Evolutionary conservation across 1,139 yeast species (phyloP).

Genomic region (Williopsis jadinii): DNA sequence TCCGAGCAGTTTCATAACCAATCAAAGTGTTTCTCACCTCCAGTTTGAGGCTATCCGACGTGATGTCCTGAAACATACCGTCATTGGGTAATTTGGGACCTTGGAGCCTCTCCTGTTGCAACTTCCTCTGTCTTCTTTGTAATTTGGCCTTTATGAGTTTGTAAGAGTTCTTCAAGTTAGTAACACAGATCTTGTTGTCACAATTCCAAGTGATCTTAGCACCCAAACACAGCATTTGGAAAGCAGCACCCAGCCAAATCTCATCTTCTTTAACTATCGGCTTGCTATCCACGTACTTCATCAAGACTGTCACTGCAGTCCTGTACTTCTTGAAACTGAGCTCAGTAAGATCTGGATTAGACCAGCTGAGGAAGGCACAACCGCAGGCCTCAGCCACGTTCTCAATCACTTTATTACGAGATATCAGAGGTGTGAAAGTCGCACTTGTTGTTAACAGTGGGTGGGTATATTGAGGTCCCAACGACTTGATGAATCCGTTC

Average conservation of each 20-base stretch:
- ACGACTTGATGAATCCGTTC: slow-evolving; percentile 29
- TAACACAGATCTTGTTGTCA: slow-evolving; percentile 25
- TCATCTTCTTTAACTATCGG: slow-evolving; percentile 1
- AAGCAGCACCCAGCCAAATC: slow-evolving; percentile 30
- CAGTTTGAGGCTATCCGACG: slow-evolving; percentile 10
- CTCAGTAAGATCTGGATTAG: slow-evolving; percentile 14
- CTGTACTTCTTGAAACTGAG: slow-evolving; percentile 7
- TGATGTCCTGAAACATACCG: slow-evolving; percentile 1
- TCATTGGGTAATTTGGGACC: background rate
- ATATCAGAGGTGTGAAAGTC: slow-evolving; percentile 27
- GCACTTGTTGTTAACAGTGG: slow-evolving; percentile 34
- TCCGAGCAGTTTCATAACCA: background rate
- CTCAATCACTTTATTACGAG: slow-evolving; percentile 25
- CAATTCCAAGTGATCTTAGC: slow-evolving; percentile 28
- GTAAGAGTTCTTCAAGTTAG: slow-evolving; percentile 25
- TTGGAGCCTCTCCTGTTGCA: background rate
- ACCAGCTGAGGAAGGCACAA: slow-evolving; percentile 28
- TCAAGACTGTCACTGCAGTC: slow-evolving; percentile 4
- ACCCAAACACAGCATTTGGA: slow-evolving; percentile 30
- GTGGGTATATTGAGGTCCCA: slow-evolving; percentile 37
- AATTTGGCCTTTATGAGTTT: slow-evolving; percentile 21
- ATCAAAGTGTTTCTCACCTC: slow-evolving; percentile 14
- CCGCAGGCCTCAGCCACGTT: slow-evolving; percentile 35
- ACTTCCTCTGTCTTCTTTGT: background rate
- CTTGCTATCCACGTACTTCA: slow-evolving; percentile 1